A percentile compares a stretch with the other conserved stretches of the same genome.
Evolutionary conservation across 2,329 filamentous ascomycete genomes (phyloP).

Genomic region (Ophiostoma quercus): DNA sequence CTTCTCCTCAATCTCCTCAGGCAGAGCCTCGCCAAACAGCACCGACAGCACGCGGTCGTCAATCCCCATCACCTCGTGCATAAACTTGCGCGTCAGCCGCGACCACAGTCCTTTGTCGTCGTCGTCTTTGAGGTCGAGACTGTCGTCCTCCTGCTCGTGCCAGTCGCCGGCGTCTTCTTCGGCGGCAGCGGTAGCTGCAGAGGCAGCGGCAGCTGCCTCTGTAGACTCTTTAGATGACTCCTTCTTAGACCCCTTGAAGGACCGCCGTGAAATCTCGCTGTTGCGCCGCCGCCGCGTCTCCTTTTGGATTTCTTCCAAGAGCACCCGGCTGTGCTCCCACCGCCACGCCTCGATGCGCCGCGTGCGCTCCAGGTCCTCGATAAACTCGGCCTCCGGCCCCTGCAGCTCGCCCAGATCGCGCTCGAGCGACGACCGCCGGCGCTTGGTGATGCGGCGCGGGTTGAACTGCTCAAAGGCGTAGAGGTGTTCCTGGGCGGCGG

Average conservation of each 20-base stretch:
- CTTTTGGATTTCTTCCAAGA: slow-evolving; percentile 83
- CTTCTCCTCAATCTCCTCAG: slow-evolving; percentile 34
- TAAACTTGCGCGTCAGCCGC: slow-evolving; percentile 76
- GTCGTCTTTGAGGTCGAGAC: slow-evolving; percentile 31
- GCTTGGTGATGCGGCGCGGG: slow-evolving; percentile 55
- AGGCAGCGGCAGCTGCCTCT: background rate
- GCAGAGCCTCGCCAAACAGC: slow-evolving; percentile 75
- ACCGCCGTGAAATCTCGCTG: slow-evolving; percentile 47
- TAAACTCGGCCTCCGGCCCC: slow-evolving; percentile 46
- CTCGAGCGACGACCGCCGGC: slow-evolving; percentile 50
- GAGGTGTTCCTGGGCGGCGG: slow-evolving; percentile 70
- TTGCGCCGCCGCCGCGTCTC: slow-evolving; percentile 68
- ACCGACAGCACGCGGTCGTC: slow-evolving; percentile 80
- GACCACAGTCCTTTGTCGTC: slow-evolving; percentile 66
- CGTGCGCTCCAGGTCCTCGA: slow-evolving; percentile 67
- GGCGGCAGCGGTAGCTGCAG: background rate
- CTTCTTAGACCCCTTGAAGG: no score
- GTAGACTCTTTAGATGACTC: no score
- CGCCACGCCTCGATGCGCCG: slow-evolving; percentile 88
- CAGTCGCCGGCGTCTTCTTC: slow-evolving; percentile 35
- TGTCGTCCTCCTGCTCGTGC: slow-evolving; percentile 48
- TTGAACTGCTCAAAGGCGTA: slow-evolving; percentile 88
- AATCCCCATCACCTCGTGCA: slow-evolving; percentile 84
- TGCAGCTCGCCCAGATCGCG: slow-evolving; percentile 42
- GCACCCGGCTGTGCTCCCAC: slow-evolving; percentile 77